Percentiles rank a stretch among this genome's conserved stretches.
phyloP scores from a whole-genome alignment of 169 alveolate species.

The Ichthyophthirius multifiliis region DNA sequence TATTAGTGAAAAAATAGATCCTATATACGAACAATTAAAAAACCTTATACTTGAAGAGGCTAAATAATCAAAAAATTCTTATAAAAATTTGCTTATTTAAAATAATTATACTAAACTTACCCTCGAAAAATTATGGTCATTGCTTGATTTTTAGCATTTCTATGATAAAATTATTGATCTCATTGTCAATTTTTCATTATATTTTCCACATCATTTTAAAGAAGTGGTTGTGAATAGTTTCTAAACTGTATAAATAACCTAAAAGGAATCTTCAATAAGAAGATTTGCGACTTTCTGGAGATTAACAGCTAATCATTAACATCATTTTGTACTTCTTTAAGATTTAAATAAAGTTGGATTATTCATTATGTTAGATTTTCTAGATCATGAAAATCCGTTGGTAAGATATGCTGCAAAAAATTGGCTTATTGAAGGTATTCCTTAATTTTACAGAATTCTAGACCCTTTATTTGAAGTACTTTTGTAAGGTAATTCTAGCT shows the following conservation, averaged over 20 bases:
- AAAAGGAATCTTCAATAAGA: constrained; percentile 29
- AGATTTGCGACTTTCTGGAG: constrained; percentile 49
- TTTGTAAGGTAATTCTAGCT: constrained; percentile 9
- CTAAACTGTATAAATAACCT: constrained; percentile 1
- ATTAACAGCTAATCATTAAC: constrained; percentile 25
- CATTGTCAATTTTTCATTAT: constrained; percentile 33
- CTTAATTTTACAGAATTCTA: constrained; percentile 31
- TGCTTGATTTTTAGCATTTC: constrained; percentile 30
- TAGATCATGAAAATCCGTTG: constrained; percentile 50
- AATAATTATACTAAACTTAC: constrained; percentile 40
- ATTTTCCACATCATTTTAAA: constrained; percentile 35
- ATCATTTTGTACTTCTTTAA: background rate
- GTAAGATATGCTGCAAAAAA: constrained; percentile 45
- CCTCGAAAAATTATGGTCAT: constrained; percentile 37
- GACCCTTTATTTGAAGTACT: constrained; percentile 48
- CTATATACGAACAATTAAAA: constrained; percentile 22
- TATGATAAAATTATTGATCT: constrained; percentile 39
- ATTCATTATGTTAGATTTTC: constrained; percentile 33
- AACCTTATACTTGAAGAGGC: constrained; percentile 28
- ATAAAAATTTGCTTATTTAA: constrained; percentile 11
- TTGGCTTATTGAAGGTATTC: constrained; percentile 39
- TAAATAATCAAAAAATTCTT: constrained; percentile 1
- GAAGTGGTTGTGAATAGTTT: constrained; percentile 40
- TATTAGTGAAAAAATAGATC: constrained; percentile 27
- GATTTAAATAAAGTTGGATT: constrained; percentile 40